These are phyloP conservation scores for Nemania sp. DNA, from an alignment of 2,329 filamentous ascomycete species.

Conservation along the genomic window DNA sequence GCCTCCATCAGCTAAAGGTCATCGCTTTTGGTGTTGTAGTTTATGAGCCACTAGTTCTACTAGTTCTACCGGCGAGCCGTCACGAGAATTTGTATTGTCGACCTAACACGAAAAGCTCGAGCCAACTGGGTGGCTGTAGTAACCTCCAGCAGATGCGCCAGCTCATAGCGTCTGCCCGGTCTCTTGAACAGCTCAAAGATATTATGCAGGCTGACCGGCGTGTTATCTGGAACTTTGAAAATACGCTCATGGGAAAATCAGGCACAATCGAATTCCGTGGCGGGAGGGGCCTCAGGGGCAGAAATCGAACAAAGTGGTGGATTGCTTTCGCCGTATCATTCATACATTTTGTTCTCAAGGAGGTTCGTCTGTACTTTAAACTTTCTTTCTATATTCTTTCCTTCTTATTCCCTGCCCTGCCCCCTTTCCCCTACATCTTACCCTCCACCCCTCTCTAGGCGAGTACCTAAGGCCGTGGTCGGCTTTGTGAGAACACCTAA, in stretches of 20 bases:
- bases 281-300: not conserved
- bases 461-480: no score
- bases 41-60: slow-evolving; percentile 15
- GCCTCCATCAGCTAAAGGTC: slow-evolving; percentile 11
- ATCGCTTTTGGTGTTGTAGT: slow-evolving; percentile 16
- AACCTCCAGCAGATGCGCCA: not conserved
- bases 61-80: slow-evolving; percentile 8
- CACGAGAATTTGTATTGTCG: slow-evolving; percentile 10
- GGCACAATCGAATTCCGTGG: slow-evolving; percentile 12
- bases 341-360: no score
- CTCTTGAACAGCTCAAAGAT: not conserved
- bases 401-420: no score
- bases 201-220: slow-evolving; percentile 8
- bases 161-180: slow-evolving; percentile 10
- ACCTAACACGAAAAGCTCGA: slow-evolving; percentile 6
- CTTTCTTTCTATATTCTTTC: no score
- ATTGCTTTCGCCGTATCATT: slow-evolving; percentile 4
- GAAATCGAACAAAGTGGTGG: not conserved
- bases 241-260: not conserved
- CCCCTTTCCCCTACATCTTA: no score
- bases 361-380: no score
- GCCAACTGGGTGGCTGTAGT: slow-evolving; percentile 5
- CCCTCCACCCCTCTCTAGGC: no score
- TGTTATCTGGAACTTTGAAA: slow-evolving; percentile 11
- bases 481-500: no score